These are phyloP conservation scores for Mortierella alpina DNA, from an alignment of 192 early-diverging fungal species.

Conservation along the genomic window DNA sequence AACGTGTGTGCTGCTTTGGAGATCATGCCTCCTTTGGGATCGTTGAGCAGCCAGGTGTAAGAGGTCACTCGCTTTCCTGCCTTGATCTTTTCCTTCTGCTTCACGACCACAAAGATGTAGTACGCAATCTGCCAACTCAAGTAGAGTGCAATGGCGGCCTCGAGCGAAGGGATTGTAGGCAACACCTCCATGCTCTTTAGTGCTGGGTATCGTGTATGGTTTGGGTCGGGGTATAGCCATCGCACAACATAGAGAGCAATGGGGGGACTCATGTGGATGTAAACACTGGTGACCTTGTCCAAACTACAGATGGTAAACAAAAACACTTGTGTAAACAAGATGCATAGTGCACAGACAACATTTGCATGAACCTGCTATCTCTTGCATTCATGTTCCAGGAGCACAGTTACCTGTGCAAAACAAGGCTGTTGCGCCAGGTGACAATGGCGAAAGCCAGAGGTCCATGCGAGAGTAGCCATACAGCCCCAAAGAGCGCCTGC, in stretches of 20 bases:
- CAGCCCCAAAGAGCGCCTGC: slow-evolving; percentile 36
- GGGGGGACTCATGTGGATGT: slow-evolving; percentile 73
- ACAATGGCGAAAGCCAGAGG: slow-evolving; percentile 76
- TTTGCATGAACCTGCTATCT: neutral
- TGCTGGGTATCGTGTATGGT: slow-evolving; percentile 57
- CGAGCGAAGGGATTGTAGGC: slow-evolving; percentile 26
- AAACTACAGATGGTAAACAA: slow-evolving; percentile 64
- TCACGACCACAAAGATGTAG: slow-evolving; percentile 42
- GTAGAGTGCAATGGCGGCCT: slow-evolving; percentile 31
- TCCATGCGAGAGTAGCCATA: slow-evolving; percentile 65
- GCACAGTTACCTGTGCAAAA: slow-evolving; percentile 39
- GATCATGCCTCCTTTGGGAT: slow-evolving; percentile 53
- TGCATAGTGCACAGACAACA: neutral
- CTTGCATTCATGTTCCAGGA: neutral
- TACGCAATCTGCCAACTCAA: slow-evolving; percentile 46
- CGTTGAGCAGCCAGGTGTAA: slow-evolving; percentile 71
- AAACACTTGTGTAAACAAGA: slow-evolving; percentile 6
- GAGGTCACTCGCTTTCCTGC: slow-evolving; percentile 63
- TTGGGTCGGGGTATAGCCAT: slow-evolving; percentile 62
- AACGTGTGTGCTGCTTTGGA: slow-evolving; percentile 58
- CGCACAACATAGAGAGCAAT: slow-evolving; percentile 67
- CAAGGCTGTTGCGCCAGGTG: slow-evolving; percentile 64
- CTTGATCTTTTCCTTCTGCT: slow-evolving; percentile 36
- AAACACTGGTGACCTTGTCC: slow-evolving; percentile 75
- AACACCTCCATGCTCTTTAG: slow-evolving; percentile 54